Evolutionary conservation across 2,329 filamentous ascomycete genomes (phyloP).

Genomic region (Alternaria hordeiaustralica): DNA sequence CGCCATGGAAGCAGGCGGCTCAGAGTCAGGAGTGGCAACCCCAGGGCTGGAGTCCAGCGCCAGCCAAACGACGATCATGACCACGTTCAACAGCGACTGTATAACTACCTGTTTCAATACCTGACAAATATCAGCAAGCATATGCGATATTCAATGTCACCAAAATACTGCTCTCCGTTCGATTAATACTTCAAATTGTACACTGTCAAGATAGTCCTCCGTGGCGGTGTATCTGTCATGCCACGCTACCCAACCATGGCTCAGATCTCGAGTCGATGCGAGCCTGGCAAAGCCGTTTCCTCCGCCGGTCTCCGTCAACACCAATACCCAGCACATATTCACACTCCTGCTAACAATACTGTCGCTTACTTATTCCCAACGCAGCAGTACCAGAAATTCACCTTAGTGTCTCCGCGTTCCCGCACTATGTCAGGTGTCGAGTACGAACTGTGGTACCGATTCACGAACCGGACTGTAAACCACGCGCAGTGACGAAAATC

Average conservation of each 20-base stretch:
- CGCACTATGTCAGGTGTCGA: background rate
- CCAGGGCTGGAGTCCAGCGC: conserved; percentile 53
- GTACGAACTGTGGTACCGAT: background rate
- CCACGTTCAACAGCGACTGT: background rate
- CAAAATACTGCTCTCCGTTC: background rate
- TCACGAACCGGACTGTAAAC: background rate
- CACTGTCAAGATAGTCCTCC: background rate
- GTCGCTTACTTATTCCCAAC: background rate
- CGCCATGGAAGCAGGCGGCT: conserved; percentile 50
- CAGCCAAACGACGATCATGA: conserved; percentile 40
- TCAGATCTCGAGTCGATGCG: background rate
- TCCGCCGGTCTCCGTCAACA: background rate
- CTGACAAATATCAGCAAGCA: background rate
- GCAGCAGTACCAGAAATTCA: background rate
- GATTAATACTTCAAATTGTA: background rate
- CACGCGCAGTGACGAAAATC: background rate
- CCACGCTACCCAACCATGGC: background rate
- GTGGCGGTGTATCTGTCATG: background rate
- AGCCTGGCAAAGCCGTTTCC: background rate
- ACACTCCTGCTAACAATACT: background rate
- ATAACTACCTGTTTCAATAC: background rate
- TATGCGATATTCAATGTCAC: background rate
- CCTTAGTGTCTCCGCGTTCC: background rate
- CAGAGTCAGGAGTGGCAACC: conserved; percentile 57
- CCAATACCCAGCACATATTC: background rate